Evolutionary conservation across 768 basidiomycete species (phyloP), one percentile per base, ranked within the genome.

Genomic region (Trametes punicea): DNA sequence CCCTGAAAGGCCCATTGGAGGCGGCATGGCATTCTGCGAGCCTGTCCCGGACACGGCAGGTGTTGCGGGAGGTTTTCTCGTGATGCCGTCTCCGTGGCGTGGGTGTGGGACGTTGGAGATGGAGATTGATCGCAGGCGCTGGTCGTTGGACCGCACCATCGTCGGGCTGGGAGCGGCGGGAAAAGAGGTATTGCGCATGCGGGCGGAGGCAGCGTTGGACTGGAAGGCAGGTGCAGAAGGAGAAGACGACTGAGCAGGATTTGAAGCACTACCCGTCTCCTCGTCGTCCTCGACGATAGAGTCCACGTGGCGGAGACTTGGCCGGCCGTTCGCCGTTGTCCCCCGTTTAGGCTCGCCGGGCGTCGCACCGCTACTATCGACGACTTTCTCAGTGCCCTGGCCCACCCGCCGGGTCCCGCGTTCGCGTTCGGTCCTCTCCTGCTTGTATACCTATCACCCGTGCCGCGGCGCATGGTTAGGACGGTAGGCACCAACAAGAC

Each of bases 221-320:
- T 57, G 55, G 16, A 54, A 38, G 23, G 55, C 40, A 20, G 62
- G 55, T 13, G 51, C 44, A 76, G 72, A 58, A 45, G 36, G 26
- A 39, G 50, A 20, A 20, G 42, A 27, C 23, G 18, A 21, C 11
- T 23, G 23, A 25, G 15, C 20, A n/a, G 44, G 36, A 56, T 51
- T 47, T 16, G 44, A 45, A 30, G 56, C 20, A 51, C 48, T 25
- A 48, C 50, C 41, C 13, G 46, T 18, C 63, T 84, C 85, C 59
- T 89, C 87, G 70, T 82, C 83, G 69, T 87, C 85, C 48, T 77
- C 74, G 47, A 83, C 55, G 58, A 74, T 85, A 46, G 87, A 84
- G 61, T 84, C 81, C 49, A 84, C 83, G 64, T 77, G 79, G 54
- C 77, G 78, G 52, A 80, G 70, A 34, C 80, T 73, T 38, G 79